Conservation (phyloP, 805 yeast genomes). For the Pichia kluyveri region DNA sequence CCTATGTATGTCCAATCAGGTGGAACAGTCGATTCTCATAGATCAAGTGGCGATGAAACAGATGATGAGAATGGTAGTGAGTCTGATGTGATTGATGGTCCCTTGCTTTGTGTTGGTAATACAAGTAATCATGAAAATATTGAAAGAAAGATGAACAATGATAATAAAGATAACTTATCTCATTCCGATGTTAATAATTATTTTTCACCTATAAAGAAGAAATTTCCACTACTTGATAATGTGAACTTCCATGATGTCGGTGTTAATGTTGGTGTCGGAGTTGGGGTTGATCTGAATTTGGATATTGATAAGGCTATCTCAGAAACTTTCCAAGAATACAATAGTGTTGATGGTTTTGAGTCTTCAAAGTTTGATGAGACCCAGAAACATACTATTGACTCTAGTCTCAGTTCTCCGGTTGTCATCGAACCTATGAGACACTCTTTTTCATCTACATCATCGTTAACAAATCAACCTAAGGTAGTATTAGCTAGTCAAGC, state of each 20-base stretch:
- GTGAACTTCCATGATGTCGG: not conserved
- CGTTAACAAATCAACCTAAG: not conserved
- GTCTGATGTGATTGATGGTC: constrained; percentile 6
- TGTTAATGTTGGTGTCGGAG: constrained; percentile 1
- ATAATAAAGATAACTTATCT: not conserved
- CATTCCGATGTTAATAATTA: not conserved
- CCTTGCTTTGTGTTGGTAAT: not conserved
- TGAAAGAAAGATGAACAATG: not conserved
- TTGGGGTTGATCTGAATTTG: not conserved
- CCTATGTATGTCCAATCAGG: not conserved
- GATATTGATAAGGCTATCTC: not conserved
- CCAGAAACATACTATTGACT: not conserved
- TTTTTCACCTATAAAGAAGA: not conserved
- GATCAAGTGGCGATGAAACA: not conserved
- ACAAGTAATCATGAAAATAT: not conserved
- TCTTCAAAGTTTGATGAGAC: not conserved
- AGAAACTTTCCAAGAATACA: constrained; percentile 2
- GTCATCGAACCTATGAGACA: not conserved
- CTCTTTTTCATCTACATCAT: not conserved
- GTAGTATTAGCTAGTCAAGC: not conserved
- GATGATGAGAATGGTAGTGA: not conserved
- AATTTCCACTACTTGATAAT: too few species aligned
- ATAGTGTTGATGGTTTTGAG: not conserved
- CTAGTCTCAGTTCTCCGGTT: not conserved
- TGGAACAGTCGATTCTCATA: not conserved